phyloP scores from a whole-genome alignment of 2,329 filamentous ascomycete genomes.

The Dactylonectria estremocensis region DNA sequence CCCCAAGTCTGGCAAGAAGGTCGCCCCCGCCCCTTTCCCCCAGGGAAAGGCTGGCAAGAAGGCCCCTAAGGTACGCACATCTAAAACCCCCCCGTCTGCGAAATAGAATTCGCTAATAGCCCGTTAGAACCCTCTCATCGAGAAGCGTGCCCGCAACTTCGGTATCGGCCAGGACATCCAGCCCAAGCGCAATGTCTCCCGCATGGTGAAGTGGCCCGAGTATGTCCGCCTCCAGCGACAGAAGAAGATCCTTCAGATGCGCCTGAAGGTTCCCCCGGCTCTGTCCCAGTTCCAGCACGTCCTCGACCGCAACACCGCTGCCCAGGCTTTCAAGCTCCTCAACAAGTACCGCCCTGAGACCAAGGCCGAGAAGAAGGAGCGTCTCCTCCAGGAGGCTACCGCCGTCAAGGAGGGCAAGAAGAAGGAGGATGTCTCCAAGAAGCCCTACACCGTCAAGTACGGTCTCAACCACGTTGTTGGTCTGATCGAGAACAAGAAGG shows the following conservation, averaged over 20 bases:
- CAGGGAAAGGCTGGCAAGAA: constrained; percentile 97
- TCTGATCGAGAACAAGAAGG: constrained; percentile 99
- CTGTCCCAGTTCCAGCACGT: constrained; percentile 98
- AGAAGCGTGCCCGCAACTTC: constrained; percentile 98
- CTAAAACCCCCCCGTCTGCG: background rate
- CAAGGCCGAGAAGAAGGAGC: constrained; percentile 99
- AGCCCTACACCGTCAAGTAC: constrained; percentile 99
- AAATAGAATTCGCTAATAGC: constrained; percentile 8
- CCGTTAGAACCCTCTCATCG: constrained; percentile 94
- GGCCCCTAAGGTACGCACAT: constrained; percentile 87
- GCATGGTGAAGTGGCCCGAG: constrained; percentile 99
- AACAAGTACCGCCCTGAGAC: constrained; percentile 99
- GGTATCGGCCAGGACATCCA: constrained; percentile 99
- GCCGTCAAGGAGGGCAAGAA: constrained; percentile 99
- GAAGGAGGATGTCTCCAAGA: constrained; percentile 99
- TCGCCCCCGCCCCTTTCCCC: constrained; percentile 96
- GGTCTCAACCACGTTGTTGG: constrained; percentile 99
- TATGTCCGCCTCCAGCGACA: constrained; percentile 98
- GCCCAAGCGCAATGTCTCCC: constrained; percentile 93
- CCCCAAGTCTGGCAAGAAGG: constrained; percentile 98
- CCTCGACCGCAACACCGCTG: constrained; percentile 95
- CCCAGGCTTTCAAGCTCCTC: constrained; percentile 98
- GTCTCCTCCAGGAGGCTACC: constrained; percentile 97
- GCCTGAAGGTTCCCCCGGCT: constrained; percentile 97
- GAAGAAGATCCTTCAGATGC: constrained; percentile 96